Percentiles rank a stretch among this genome's conserved stretches.
phyloP scores from a whole-genome alignment of 371 early-diverging fungal genomes.

The Gilbertella persicaria region DNA sequence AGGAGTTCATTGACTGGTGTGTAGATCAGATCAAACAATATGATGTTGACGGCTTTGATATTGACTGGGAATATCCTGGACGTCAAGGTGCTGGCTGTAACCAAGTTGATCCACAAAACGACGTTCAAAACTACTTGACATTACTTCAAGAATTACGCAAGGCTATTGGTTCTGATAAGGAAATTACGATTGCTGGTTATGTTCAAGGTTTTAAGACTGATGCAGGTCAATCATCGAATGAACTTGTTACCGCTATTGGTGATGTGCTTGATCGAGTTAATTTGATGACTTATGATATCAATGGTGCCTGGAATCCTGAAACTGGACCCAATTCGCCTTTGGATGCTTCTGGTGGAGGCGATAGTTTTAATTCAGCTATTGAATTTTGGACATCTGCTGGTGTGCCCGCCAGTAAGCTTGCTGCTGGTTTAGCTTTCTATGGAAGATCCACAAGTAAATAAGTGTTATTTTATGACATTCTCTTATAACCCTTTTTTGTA shows the following conservation, averaged over 20 bases:
- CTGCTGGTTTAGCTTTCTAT: conserved; percentile 66
- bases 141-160: conserved; percentile 61
- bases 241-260: conserved; percentile 54
- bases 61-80: conserved; percentile 70
- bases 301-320: conserved; percentile 55
- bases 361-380: conserved; percentile 51
- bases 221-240: conserved; percentile 47
- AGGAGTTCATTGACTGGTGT: conserved; percentile 44
- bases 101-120: conserved; percentile 31
- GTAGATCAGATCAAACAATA: conserved; percentile 30
- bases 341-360: conserved; percentile 24
- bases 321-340: conserved; percentile 60
- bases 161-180: conserved; percentile 56
- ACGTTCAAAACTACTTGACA: conserved; percentile 43
- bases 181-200: conserved; percentile 57
- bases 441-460: conserved; percentile 61
- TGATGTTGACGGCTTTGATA: conserved; percentile 40
- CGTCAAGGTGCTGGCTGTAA: conserved; percentile 60
- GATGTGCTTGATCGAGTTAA: conserved; percentile 61
- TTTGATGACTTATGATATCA: conserved; percentile 60
- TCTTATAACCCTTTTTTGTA: not conserved
- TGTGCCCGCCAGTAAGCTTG: conserved; percentile 58
- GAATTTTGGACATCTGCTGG: conserved; percentile 57
- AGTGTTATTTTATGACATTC: not conserved
- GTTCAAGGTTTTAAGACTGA: conserved; percentile 52